Evolutionary conservation across 495 filamentous ascomycete genomes (phyloP).

Genomic region (Xylaria castorea): DNA sequence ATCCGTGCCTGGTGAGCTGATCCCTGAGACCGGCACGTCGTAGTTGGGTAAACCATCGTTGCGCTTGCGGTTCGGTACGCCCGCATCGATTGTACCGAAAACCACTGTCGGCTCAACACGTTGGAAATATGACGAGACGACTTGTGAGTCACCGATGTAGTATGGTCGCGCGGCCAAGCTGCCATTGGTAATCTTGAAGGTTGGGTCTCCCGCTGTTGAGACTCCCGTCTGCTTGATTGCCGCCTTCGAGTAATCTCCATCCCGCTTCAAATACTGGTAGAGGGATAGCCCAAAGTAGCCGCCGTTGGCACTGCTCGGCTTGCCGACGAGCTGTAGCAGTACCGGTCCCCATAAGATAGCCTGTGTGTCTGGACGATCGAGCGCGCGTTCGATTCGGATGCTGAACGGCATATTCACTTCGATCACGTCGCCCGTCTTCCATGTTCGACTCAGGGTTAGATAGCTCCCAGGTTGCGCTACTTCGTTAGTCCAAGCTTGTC

Average conservation of each 20-base stretch:
- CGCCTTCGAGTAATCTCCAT: slow-evolving; percentile 30
- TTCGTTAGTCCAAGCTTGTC: slow-evolving; percentile 24
- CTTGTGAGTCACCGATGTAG: slow-evolving; percentile 33
- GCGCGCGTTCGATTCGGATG: slow-evolving; percentile 37
- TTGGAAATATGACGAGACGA: slow-evolving; percentile 35
- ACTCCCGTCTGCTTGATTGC: slow-evolving; percentile 29
- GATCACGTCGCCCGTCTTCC: slow-evolving; percentile 41
- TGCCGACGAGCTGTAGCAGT: slow-evolving; percentile 35
- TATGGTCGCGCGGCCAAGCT: slow-evolving; percentile 32
- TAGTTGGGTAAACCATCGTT: slow-evolving; percentile 33
- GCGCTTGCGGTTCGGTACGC: slow-evolving; percentile 33
- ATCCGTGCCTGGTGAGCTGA: slow-evolving; percentile 33
- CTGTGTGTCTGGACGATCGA: slow-evolving; percentile 40
- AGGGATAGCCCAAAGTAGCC: slow-evolving; percentile 30
- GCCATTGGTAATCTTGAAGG: slow-evolving; percentile 26
- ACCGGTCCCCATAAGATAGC: slow-evolving; percentile 41
- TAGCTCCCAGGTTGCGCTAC: slow-evolving; percentile 35
- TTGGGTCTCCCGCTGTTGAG: slow-evolving; percentile 28
- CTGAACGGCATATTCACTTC: slow-evolving; percentile 41
- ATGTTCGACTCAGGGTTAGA: slow-evolving; percentile 37
- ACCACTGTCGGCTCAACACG: slow-evolving; percentile 32
- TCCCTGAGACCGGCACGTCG: slow-evolving; percentile 32
- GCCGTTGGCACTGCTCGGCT: slow-evolving; percentile 23
- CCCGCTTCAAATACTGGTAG: slow-evolving; percentile 34
- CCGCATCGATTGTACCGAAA: slow-evolving; percentile 29